Evolutionary conservation across 345 rosid genomes (phyloP).

Genomic region (Carallia pectinifolia): DNA sequence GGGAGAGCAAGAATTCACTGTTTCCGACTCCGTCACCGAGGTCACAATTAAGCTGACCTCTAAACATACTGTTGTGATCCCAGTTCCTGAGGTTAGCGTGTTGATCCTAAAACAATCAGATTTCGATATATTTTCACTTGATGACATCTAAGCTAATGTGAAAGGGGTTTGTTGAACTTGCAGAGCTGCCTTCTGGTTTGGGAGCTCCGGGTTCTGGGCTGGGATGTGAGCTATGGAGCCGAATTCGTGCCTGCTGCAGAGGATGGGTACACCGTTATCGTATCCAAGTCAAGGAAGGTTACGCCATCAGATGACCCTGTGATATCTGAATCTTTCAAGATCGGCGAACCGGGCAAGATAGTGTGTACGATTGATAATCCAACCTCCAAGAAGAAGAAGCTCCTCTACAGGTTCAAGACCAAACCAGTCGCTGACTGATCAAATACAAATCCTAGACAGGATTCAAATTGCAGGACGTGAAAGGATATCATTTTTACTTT

Average conservation of each 20-base stretch:
- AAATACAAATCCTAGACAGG: neutral
- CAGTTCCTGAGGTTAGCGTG: constrained; percentile 34
- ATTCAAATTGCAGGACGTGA: no score
- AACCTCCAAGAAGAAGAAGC: constrained; percentile 53
- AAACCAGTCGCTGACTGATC: constrained; percentile 28
- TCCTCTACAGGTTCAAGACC: constrained; percentile 48
- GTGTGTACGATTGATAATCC: constrained; percentile 40
- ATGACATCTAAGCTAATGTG: no score
- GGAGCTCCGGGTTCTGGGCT: constrained; percentile 49
- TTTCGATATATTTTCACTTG: no score
- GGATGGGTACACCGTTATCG: constrained; percentile 43
- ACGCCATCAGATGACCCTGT: constrained; percentile 33
- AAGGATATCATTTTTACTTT: neutral
- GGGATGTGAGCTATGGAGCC: constrained; percentile 53
- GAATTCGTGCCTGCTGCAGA: constrained; percentile 42
- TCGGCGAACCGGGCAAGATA: constrained; percentile 44
- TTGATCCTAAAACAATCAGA: constrained; percentile 1
- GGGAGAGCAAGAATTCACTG: constrained; percentile 40
- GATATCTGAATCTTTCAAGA: constrained; percentile 36
- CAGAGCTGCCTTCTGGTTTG: constrained; percentile 33
- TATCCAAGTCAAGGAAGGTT: constrained; percentile 42
- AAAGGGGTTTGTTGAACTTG: neutral
- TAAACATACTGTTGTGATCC: constrained; percentile 40
- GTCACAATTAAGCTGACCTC: constrained; percentile 35
- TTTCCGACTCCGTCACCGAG: constrained; percentile 36